Evolutionary conservation across 768 basidiomycete species (phyloP), one percentile per base, ranked within the genome.

Genomic region (Dioszegia crocea): DNA sequence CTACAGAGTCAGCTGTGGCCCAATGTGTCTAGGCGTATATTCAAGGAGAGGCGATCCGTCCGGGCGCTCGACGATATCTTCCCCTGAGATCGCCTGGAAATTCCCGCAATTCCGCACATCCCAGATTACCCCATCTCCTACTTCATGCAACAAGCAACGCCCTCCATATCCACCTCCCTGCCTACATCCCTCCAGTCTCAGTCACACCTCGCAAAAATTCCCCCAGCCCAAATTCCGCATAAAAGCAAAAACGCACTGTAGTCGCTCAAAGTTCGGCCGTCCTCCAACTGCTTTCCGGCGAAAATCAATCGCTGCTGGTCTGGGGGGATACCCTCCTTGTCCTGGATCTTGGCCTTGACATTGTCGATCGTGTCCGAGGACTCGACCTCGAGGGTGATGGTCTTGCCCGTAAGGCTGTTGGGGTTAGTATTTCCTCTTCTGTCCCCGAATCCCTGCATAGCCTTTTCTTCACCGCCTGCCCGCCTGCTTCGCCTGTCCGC

Each of bases 341-440:
- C 77, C 69, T 78, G 77, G 71, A 78, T 78, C 74, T 80, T 80
- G 61, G 71, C 71, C 69, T 79, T 79, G 68, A 79, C 77, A 49
- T 79, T 79, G 73, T 80, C 79, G 74, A 81, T 80, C 38, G 80
- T 80, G 77, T 80, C 79, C 27, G 78, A 78, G 24, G 79, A 79
- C 73, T 80, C 79, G 59, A 80, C 79, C 73, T 79, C 79, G 63
- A 80, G 74, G 59, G 86, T 87, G 71, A 87, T 86, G 47, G 87
- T 88, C 82, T 87, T 87, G 47, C 86, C 86, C 6, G 86, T 87
- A 4, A 87, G 78, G 65, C 73, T 76, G 54, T 43, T 43, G n/a
- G 2, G 12, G 23, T 41, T 23, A 38, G 12, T 39, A 52, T 54
- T 26, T 61, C 17, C 6, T 49, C 38, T 39, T 39, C 19, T 23